Evolutionary conservation across 2,329 filamentous ascomycete species (phyloP), one percentile per base, ranked within the genome.

Genomic region (Didymella pinodella): DNA sequence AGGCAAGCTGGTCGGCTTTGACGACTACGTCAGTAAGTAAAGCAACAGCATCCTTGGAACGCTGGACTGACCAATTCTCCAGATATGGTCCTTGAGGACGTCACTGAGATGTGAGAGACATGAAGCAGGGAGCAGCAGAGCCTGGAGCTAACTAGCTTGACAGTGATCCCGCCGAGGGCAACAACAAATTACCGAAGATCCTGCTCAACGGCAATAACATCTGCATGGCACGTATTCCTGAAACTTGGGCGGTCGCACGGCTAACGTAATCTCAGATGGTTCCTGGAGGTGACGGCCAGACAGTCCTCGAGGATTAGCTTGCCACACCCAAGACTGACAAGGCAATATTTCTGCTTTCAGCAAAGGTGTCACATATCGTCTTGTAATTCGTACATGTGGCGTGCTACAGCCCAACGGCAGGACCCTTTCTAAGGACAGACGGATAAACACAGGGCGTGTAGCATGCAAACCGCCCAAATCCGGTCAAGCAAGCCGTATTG

Each of bases 21-120:
- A 99, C 77, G 95, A 99, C 85, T 99, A 98, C 82, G 95, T 99
- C 85, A 99, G 93, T 97, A 85, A 83, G 94, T 97, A 72, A 44
- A 47, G 1, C 14, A 40, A 3, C 16, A n/a, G 18, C 25, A 11
- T n/a, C 2, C 8, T 26, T 11, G 34, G 28, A 38, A 31, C 31
- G 38, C 38, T 34, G 54, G 18, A 41, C 59, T 65, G 51, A 66
- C 48, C 22, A 45, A 1, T 18, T 2, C 38, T n/a, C 26, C 67
- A 98, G 94, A 99, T 80, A 99, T 99, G 93, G 95, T 99, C 7
- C 81, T 99, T 31, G 93, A 97, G 76, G 92, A 99, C 69, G 95
- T 98, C 63, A 97, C 93, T 32, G 95, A 99, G 81, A 97, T 93
- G 94, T 95, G 85, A 68, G 89, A 69, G 34, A 36, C 22, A 4